Conservation (phyloP, 2,329 filamentous ascomycete genomes). For the Colletotrichum cereale region DNA sequence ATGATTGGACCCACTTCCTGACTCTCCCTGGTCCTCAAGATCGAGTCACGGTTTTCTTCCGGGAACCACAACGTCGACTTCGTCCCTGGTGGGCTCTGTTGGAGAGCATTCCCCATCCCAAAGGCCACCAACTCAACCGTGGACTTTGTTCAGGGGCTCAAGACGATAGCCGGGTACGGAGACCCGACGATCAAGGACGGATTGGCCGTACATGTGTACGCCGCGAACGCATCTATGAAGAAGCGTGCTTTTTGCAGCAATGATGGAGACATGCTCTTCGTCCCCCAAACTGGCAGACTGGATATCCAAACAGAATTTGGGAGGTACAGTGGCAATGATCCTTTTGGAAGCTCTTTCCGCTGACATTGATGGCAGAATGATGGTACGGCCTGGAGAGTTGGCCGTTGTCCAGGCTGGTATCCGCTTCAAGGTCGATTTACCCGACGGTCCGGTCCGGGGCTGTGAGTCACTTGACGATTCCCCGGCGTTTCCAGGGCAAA, state of each 20-base stretch:
- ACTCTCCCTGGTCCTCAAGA: slow-evolving; percentile 18
- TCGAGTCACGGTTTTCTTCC: slow-evolving; percentile 53
- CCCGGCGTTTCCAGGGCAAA: background rate
- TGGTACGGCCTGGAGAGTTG: slow-evolving; percentile 74
- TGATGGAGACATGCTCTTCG: slow-evolving; percentile 75
- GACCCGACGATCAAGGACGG: slow-evolving; percentile 64
- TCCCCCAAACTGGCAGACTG: slow-evolving; percentile 71
- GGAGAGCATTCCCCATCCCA: slow-evolving; percentile 51
- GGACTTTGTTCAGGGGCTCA: slow-evolving; percentile 61
- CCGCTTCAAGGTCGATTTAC: slow-evolving; percentile 68
- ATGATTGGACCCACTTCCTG: background rate
- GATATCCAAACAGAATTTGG: slow-evolving; percentile 77
- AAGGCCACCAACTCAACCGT: slow-evolving; percentile 43
- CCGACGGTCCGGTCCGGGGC: slow-evolving; percentile 68
- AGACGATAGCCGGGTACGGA: slow-evolving; percentile 62
- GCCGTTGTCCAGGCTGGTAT: slow-evolving; percentile 74
- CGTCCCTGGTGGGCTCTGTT: slow-evolving; percentile 56
- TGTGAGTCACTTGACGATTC: slow-evolving; percentile 47
- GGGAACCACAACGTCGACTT: slow-evolving; percentile 55
- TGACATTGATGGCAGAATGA: slow-evolving; percentile 32
- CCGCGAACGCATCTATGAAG: slow-evolving; percentile 60
- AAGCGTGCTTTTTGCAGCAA: slow-evolving; percentile 62
- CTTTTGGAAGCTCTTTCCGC: slow-evolving; percentile 20
- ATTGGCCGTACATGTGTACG: slow-evolving; percentile 62
- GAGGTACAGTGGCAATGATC: slow-evolving; percentile 49